A percentile compares a stretch with the other conserved stretches of the same genome.
These are phyloP conservation scores for Populus simonii DNA, from an alignment of 345 rosid species.

Conservation along the genomic window DNA sequence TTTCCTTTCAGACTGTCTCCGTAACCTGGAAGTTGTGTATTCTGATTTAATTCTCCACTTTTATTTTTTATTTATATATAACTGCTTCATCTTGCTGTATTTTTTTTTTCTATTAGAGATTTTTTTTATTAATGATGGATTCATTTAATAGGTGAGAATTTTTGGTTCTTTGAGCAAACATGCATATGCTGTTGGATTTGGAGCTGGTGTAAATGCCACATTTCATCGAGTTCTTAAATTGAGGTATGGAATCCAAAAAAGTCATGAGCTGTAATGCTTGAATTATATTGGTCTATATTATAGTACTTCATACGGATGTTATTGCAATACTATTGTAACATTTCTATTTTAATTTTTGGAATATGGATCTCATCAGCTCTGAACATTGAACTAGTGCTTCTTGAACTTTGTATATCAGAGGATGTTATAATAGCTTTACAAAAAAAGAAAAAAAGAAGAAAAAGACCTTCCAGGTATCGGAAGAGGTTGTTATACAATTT, in stretches of 20 bases:
- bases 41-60: background rate
- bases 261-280: slow-evolving; percentile 4
- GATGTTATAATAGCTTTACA: too few relatives aligned
- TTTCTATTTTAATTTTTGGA: background rate
- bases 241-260: slow-evolving; percentile 39
- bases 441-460: too few relatives aligned
- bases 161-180: slow-evolving; percentile 51
- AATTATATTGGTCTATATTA: background rate
- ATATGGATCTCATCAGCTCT: background rate
- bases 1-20: slow-evolving; percentile 9
- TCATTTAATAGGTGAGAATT: slow-evolving; percentile 52
- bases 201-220: slow-evolving; percentile 62
- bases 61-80: slow-evolving; percentile 9
- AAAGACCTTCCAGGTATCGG: too few relatives aligned
- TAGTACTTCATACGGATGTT: background rate
- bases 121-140: background rate
- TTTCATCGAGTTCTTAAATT: slow-evolving; percentile 63
- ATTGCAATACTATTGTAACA: background rate
- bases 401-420: background rate
- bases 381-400: background rate
- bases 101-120: background rate
- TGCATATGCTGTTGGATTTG: slow-evolving; percentile 64
- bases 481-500: too few relatives aligned
- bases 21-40: background rate
- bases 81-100: slow-evolving; percentile 15